phyloP scores from a whole-genome alignment of 2,329 filamentous ascomycete species.

The Fusarium pilosicola region DNA sequence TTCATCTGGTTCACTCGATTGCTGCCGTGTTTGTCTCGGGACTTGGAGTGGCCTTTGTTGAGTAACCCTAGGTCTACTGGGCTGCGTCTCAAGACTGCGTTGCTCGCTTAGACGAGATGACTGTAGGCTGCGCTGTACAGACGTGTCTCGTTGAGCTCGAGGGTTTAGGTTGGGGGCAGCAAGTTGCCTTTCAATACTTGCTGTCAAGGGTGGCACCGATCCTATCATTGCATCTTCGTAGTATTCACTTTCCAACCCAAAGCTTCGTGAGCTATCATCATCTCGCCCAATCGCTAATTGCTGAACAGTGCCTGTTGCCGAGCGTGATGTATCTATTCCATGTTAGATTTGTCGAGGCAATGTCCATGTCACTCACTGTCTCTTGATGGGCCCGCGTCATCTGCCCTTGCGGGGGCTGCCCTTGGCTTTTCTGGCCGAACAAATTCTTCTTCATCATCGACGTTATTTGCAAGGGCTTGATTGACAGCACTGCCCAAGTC shows the following conservation, averaged over 20 bases:
- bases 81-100: background rate
- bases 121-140: background rate
- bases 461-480: constrained; percentile 39
- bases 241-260: constrained; percentile 50
- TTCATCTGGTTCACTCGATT: constrained; percentile 1
- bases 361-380: constrained; percentile 16
- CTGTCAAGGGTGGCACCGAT: constrained; percentile 39
- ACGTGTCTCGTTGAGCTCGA: background rate
- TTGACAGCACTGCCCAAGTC: constrained; percentile 46
- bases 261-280: constrained; percentile 49
- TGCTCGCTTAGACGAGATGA: background rate
- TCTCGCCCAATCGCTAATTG: constrained; percentile 38
- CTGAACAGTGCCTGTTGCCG: background rate
- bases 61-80: background rate
- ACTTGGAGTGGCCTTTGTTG: background rate
- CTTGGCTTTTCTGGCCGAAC: constrained; percentile 19
- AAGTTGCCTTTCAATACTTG: constrained; percentile 1
- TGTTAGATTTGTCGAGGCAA: background rate
- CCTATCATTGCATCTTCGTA: constrained; percentile 52
- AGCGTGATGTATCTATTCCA: background rate
- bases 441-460: constrained; percentile 32
- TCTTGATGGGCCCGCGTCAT: constrained; percentile 37
- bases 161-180: background rate
- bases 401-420: constrained; percentile 1
- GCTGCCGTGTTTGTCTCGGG: background rate